Conservation (phyloP, 2,329 filamentous ascomycete species). For the Aspergillus ustus region DNA sequence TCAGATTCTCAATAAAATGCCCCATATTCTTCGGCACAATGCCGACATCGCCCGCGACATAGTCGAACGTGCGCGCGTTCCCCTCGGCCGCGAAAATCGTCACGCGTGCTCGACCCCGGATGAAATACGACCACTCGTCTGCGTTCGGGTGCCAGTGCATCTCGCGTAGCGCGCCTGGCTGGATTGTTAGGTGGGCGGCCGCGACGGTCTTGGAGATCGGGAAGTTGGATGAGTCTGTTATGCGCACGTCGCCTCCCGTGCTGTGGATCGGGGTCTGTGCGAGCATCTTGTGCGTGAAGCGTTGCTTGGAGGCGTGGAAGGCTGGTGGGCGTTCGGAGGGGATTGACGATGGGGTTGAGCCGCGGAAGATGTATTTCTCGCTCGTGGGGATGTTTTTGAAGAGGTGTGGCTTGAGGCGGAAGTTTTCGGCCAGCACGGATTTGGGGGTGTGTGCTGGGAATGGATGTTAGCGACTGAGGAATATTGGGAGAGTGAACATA, state of each 20-base stretch:
- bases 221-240: conserved; percentile 14
- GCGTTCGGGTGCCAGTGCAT: conserved; percentile 20
- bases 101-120: conserved; percentile 10
- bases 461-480: background rate
- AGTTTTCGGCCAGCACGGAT: conserved; percentile 13
- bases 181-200: conserved; percentile 11
- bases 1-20: conserved; percentile 14
- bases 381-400: conserved; percentile 10
- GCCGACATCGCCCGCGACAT: conserved; percentile 12
- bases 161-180: conserved; percentile 9
- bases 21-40: conserved; percentile 15
- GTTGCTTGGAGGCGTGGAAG: conserved; percentile 13
- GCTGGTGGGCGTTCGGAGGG: conserved; percentile 4
- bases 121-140: conserved; percentile 19
- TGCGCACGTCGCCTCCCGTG: conserved; percentile 8
- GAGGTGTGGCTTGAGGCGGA: conserved; percentile 6
- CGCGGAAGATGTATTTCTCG: conserved; percentile 14
- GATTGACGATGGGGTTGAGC: conserved; percentile 2
- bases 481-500: background rate
- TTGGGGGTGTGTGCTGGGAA: conserved; percentile 11
- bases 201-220: conserved; percentile 15
- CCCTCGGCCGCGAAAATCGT: conserved; percentile 12
- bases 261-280: conserved; percentile 1
- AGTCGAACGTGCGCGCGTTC: conserved; percentile 12
- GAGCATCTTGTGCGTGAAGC: conserved; percentile 15